Base-by-base conservation (phyloP, 352 stramenopile genomes). In the Globisporangium recalcitrans region DNA sequence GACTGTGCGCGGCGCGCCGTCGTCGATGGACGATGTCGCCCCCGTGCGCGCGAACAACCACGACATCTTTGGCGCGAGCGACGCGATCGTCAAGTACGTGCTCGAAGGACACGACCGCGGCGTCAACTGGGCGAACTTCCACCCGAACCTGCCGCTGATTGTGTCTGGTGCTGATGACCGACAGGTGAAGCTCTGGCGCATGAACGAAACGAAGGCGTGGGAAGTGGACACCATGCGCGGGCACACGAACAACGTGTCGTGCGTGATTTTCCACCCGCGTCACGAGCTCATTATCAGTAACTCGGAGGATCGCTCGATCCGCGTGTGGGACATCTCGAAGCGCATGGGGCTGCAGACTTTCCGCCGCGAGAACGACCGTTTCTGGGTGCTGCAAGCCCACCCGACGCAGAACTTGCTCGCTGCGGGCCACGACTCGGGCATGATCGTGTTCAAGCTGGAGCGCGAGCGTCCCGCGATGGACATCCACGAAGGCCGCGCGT, bases 241-340 rank as follows among this genome's bases (percentile, higher is more conserved):
- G 51, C 98, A 99, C 74, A 99, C 97, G 21, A 99, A 99, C 88
- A 99, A 99, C 81, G 98, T 99, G 16, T 98, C 90, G 55, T 99
- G 97, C 64, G 98, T 99, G 62, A 85, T 99, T 31, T 99, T 99
- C 87, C 98, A 99, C 76, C 98, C 97, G 14, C 98, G 98, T 52
- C 91, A 99, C 63, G 97, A 99, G 72, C 85, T 99, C 14, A 98
- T 99, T 61, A 93, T 99, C 31, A 98, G 88, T 69, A 99, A 99
- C 86, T 98, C 91, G 70, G 98, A 99, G 74, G 98, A 99, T 78
- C 88, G 97, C 27, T 98, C 89, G 58, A 99, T 99, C 78, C 95
- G 97, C 51, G 97, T 99, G 31, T 99, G 97, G 96, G 97, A 99
- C 80, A 98, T 98, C 59, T 97, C 87, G 27, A 99, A 99, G 81